A percentile compares a stretch with the other conserved stretches of the same genome.
phyloP scores from a whole-genome alignment of 495 filamentous ascomycete genomes.

The Ascobolus immersus region DNA sequence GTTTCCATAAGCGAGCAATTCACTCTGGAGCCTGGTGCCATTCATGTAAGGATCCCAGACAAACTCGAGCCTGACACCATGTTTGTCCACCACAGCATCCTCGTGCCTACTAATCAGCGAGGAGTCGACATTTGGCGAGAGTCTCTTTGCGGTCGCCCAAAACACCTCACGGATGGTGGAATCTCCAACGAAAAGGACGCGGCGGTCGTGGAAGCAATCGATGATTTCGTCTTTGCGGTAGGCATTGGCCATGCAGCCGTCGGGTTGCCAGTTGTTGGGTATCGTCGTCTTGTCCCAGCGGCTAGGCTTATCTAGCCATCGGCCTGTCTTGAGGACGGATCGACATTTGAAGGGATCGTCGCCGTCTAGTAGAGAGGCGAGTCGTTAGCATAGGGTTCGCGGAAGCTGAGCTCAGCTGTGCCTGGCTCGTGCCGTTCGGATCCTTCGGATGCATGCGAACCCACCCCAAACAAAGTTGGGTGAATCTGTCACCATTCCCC shows the following conservation, averaged over 20 bases:
- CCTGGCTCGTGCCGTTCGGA: too few species aligned
- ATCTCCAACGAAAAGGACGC: conserved; percentile 34
- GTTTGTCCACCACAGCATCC: conserved; percentile 20
- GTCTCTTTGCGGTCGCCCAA: conserved; percentile 27
- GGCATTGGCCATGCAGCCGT: conserved; percentile 30
- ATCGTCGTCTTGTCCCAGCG: conserved; percentile 7
- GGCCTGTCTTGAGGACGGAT: conserved; percentile 26
- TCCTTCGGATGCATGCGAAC: too few species aligned
- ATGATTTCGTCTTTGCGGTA: conserved; percentile 24
- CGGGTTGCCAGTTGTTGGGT: conserved; percentile 29
- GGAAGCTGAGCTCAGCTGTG: too few species aligned
- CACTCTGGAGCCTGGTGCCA: conserved; percentile 20
- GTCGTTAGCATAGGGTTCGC: too few species aligned
- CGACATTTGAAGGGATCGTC: conserved; percentile 32
- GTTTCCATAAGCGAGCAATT: conserved; percentile 15
- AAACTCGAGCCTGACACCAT: conserved; percentile 25
- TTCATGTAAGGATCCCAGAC: conserved; percentile 40
- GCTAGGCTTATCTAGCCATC: conserved; percentile 24
- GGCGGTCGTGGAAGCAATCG: conserved; percentile 21
- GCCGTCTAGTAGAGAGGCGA: too few species aligned
- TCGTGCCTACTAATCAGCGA: conserved; percentile 20
- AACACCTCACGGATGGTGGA: conserved; percentile 33
- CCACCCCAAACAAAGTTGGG: too few species aligned
- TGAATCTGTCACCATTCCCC: too few species aligned
- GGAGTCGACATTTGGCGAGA: conserved; percentile 20